Conservation (phyloP, 2,329 filamentous ascomycete genomes). For the Fusarium succisae region DNA sequence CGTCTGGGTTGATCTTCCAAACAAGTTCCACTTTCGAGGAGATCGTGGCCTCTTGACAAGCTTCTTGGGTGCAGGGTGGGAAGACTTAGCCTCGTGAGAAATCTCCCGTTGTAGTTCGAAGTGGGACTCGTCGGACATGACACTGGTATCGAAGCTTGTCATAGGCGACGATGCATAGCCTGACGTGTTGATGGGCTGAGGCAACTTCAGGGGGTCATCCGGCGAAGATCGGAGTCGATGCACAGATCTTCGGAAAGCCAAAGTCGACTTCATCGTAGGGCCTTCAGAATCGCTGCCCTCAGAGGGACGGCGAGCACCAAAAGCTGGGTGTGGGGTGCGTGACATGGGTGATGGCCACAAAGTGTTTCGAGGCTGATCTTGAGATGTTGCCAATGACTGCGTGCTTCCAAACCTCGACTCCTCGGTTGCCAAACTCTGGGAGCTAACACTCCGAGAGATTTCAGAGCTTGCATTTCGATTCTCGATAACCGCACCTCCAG, state of each 20-base stretch:
- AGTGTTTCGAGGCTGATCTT: slow-evolving; percentile 54
- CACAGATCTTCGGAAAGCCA: slow-evolving; percentile 65
- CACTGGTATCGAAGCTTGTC: slow-evolving; percentile 65
- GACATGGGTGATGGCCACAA: slow-evolving; percentile 66
- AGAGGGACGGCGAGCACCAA: slow-evolving; percentile 56
- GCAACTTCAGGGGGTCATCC: slow-evolving; percentile 58
- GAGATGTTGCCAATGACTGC: slow-evolving; percentile 52
- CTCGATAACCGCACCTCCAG: slow-evolving; percentile 69
- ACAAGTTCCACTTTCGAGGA: slow-evolving; percentile 71
- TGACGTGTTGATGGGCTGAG: slow-evolving; percentile 62
- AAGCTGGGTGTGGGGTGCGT: slow-evolving; percentile 42
- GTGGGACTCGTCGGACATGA: slow-evolving; percentile 66
- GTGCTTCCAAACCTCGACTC: slow-evolving; percentile 52
- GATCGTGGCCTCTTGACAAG: slow-evolving; percentile 64
- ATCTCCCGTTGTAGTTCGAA: slow-evolving; percentile 52
- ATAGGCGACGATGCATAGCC: slow-evolving; percentile 58
- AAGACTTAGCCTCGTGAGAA: slow-evolving; percentile 43
- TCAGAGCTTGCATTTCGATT: slow-evolving; percentile 66
- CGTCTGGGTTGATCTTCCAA: slow-evolving; percentile 62
- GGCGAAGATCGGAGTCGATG: slow-evolving; percentile 60
- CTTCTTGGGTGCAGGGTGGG: slow-evolving; percentile 58
- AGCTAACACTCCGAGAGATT: slow-evolving; percentile 59
- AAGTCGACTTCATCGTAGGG: slow-evolving; percentile 57
- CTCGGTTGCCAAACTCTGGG: slow-evolving; percentile 55
- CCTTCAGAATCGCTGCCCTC: slow-evolving; percentile 67